Conservation (phyloP, 352 stramenopile genomes). For the Phytopythium montanum region DNA sequence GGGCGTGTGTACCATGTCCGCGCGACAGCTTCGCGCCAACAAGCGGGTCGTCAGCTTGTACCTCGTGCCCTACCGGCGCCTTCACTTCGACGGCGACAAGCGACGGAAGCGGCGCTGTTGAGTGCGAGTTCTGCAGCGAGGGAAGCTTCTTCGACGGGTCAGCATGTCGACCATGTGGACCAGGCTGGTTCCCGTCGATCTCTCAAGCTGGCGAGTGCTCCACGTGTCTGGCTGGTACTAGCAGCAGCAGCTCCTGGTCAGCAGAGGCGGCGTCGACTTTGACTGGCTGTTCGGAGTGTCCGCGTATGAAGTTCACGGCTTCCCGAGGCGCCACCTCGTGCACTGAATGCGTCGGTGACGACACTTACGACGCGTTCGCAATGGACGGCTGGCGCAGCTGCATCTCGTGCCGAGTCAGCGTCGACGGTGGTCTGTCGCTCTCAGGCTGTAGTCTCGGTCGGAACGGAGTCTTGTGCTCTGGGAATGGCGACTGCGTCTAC, state of each 20-base stretch:
- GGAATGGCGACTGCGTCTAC: slow-evolving; percentile 45
- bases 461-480: slow-evolving; percentile 58
- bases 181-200: slow-evolving; percentile 20
- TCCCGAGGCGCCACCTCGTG: slow-evolving; percentile 25
- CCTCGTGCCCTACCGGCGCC: slow-evolving; percentile 26
- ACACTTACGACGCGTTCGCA: slow-evolving; percentile 23
- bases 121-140: slow-evolving; percentile 27
- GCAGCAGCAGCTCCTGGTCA: slow-evolving; percentile 5
- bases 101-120: slow-evolving; percentile 15
- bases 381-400: slow-evolving; percentile 55
- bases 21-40: slow-evolving; percentile 29
- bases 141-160: slow-evolving; percentile 29
- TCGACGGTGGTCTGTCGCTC: slow-evolving; percentile 8
- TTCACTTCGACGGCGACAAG: slow-evolving; percentile 25
- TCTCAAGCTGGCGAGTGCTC: slow-evolving; percentile 26
- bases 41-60: slow-evolving; percentile 18
- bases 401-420: slow-evolving; percentile 34
- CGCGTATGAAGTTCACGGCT: slow-evolving; percentile 34
- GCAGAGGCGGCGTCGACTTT: slow-evolving; percentile 6
- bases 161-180: slow-evolving; percentile 19
- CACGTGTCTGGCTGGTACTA: slow-evolving; percentile 41
- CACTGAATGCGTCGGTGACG: slow-evolving; percentile 18
- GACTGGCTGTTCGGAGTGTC: slow-evolving; percentile 34
- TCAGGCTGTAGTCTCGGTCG: slow-evolving; percentile 39
- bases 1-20: slow-evolving; percentile 43